Percentiles rank a stretch among this genome's conserved stretches.
Evolutionary conservation across 257 asterid species (phyloP).

Genomic region (Rauvolfia tetraphylla): DNA sequence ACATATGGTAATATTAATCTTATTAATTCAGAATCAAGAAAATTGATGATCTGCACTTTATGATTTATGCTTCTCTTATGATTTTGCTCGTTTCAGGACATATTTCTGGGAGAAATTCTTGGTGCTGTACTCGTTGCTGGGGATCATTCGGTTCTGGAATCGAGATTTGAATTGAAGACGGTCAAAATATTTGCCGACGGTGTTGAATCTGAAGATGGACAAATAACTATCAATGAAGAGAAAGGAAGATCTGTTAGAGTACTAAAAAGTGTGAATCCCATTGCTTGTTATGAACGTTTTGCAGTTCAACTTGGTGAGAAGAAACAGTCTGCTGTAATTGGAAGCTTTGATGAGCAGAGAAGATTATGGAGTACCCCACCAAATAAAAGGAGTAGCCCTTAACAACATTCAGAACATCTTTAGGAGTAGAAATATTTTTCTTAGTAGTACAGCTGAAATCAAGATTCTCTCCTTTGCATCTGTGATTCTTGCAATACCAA

Average conservation of each 20-base stretch:
- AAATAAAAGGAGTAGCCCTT: slow-evolving; percentile 14
- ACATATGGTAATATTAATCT: slow-evolving; percentile 51
- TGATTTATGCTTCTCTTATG: not conserved
- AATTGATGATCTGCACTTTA: not conserved
- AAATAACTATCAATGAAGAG: slow-evolving; percentile 28
- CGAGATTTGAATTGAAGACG: slow-evolving; percentile 30
- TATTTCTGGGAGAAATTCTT: slow-evolving; percentile 68
- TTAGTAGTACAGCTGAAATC: not conserved
- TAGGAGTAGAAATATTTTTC: not conserved
- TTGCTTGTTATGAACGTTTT: slow-evolving; percentile 42
- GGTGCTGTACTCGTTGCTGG: slow-evolving; percentile 71
- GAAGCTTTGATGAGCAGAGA: slow-evolving; percentile 68
- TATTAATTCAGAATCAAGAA: not conserved
- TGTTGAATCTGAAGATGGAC: slow-evolving; percentile 57
- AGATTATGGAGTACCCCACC: slow-evolving; percentile 48
- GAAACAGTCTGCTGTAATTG: slow-evolving; percentile 60
- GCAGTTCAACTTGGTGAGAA: slow-evolving; percentile 49
- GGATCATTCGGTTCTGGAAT: slow-evolving; percentile 33
- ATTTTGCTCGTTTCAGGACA: slow-evolving; percentile 35
- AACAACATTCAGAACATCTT: not conserved
- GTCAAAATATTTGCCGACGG: slow-evolving; percentile 50
- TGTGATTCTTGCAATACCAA: slow-evolving; percentile 7
- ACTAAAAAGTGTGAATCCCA: slow-evolving; percentile 49
- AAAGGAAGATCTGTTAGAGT: slow-evolving; percentile 52
- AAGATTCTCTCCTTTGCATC: not conserved